Evolutionary conservation across 352 stramenopile genomes (phyloP).

Genomic region (Globisporangium cystogenes): DNA sequence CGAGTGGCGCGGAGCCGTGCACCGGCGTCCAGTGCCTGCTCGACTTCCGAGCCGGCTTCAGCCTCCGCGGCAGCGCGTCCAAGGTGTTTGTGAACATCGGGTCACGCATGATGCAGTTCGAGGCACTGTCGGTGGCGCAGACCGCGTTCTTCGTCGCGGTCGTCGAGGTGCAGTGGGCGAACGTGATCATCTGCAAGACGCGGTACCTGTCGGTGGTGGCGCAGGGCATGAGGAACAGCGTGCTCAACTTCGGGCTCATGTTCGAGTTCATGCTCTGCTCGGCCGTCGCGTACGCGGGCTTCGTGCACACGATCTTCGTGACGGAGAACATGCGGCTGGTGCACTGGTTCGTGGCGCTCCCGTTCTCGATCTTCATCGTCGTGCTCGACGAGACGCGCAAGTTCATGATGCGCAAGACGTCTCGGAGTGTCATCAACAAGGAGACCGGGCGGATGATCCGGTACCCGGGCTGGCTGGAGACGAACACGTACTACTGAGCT

Average conservation of each 20-base stretch:
- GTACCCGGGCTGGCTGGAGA: slow-evolving; percentile 85
- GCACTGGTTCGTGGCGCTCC: slow-evolving; percentile 88
- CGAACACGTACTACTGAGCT: slow-evolving; percentile 88
- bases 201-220: slow-evolving; percentile 73
- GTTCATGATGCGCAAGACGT: slow-evolving; percentile 74
- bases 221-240: slow-evolving; percentile 85
- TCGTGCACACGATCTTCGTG: slow-evolving; percentile 61
- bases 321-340: slow-evolving; percentile 73
- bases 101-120: slow-evolving; percentile 63
- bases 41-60: slow-evolving; percentile 37
- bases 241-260: slow-evolving; percentile 85
- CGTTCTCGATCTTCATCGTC: slow-evolving; percentile 73
- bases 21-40: slow-evolving; percentile 30
- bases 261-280: slow-evolving; percentile 76
- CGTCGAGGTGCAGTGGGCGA: slow-evolving; percentile 80
- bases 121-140: slow-evolving; percentile 72
- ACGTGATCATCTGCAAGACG: slow-evolving; percentile 86
- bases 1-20: slow-evolving; percentile 16
- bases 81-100: slow-evolving; percentile 79
- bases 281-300: slow-evolving; percentile 70
- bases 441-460: slow-evolving; percentile 75
- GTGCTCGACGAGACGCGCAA: slow-evolving; percentile 87
- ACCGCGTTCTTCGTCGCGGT: slow-evolving; percentile 76
- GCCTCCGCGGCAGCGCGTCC: slow-evolving; percentile 16
- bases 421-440: slow-evolving; percentile 73